Evolutionary conservation across 352 stramenopile species (phyloP), one percentile per base, ranked within the genome.

Genomic region (Pythium coloratum): DNA sequence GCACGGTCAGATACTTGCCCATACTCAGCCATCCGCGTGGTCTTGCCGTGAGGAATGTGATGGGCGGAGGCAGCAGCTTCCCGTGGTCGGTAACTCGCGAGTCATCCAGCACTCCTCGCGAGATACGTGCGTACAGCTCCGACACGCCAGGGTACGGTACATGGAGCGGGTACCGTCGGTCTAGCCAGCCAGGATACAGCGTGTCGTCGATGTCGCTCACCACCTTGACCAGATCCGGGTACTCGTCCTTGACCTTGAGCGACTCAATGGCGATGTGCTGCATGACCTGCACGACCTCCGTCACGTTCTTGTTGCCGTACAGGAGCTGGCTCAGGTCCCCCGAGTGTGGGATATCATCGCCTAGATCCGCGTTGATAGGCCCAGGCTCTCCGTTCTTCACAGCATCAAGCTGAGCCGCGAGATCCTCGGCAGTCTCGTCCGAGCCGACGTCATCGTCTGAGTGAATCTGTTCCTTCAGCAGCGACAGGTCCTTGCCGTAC

Each of bases 161-260:
- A 51, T 93, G 78, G n/a, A 90, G 73, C 10, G 85, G 85, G 24
- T 88, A 93, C 12, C 82, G 82, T 9, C 80, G 80, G 55, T 93
- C 85, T 14, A 93, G 57, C 85, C 85, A 93, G 34, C 87, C 87
- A 8, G 87, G 71, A 42, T 91, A 94, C 6, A 95, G 69, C 30
- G 87, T 95, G 67, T 95, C 87, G 47, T 95, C 87, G 42, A 95
- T 95, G 55, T 95, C 87, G 55, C 87, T 95, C n/a, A 95, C 76
- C 6, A 95, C 86, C 63, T 95, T 95, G 32, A 95, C 63, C n/a
- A 95, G 70, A 5, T 85, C 63, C 16, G 85, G 81, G 40, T 76
- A 64, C 20, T 81, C 58, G 13, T 78, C 47, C 36, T 85, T 88
- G 14, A 92, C 85, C 44, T 91, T 90, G 50, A 90, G 51, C 42